Percentiles rank a stretch among this genome's conserved stretches.
phyloP scores from a whole-genome alignment of 176 grass and related monocot species.

The Chloris gayana region DNA sequence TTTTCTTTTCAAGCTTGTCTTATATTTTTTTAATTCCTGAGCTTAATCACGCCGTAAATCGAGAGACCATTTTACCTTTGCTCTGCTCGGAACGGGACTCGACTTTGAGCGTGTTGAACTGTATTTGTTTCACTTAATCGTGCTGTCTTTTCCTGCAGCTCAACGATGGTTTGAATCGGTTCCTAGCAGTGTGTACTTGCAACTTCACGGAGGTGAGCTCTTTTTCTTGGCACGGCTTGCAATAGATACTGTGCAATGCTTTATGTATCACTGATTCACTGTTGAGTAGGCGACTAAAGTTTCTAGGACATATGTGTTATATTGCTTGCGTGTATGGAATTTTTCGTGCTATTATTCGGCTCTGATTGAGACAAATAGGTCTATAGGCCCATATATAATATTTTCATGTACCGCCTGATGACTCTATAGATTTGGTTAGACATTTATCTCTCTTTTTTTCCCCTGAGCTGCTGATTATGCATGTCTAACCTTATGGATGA shows the following conservation, averaged over 20 bases:
- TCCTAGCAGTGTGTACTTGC: constrained; percentile 1
- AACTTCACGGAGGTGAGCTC: constrained; percentile 22
- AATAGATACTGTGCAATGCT: neutral
- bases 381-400: neutral
- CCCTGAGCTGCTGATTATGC: no score
- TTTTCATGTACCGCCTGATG: neutral
- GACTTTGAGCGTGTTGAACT: neutral
- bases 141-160: neutral
- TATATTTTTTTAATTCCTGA: neutral
- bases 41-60: neutral
- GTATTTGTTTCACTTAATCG: neutral
- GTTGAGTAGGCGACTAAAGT: neutral
- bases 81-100: constrained; percentile 1
- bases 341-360: neutral
- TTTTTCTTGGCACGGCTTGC: neutral
- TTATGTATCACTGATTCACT: neutral
- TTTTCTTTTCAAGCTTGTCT: neutral
- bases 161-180: neutral
- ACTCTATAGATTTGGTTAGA: no score
- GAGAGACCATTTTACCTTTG: neutral
- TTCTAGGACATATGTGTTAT: neutral
- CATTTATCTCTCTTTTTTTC: no score
- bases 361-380: neutral
- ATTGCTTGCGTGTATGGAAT: neutral
- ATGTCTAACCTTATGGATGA: neutral